Base-by-base conservation (phyloP, 495 filamentous ascomycete species). In the Annulohypoxylon stygium region DNA sequence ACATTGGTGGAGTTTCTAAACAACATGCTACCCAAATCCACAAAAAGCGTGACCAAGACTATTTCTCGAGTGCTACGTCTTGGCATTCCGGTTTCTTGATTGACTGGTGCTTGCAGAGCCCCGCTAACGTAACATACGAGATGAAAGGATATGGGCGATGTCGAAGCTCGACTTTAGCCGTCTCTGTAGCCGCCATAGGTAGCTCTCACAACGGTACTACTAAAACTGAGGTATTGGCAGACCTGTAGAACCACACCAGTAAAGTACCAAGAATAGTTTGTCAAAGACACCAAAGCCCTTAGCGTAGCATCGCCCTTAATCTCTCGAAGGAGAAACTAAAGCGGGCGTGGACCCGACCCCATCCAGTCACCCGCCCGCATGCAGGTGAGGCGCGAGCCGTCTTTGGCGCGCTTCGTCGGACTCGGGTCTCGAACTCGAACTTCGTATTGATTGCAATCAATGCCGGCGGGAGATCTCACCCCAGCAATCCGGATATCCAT, bases 401-500 rank as follows among this genome's bases (percentile, higher is more conserved):
- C 51, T 30, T 67, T 75, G 67, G 72, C 30, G 72, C 72, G 72
- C 72, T 75, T 75, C 25, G 59, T 12, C 67, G 37, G 48, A 33
- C 25, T 23, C 16, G 36, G 63, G 59, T 16, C 67, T 67, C 62
- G 59, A 75, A 75, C 48, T 47, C 43, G 34, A 12, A 12, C 63
- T 74, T 74, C 67, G 67, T 59, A 70, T 70, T 61, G 7, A 57
- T 37, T 57, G 30, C 36, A 45, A 53, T 67, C 33, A 59, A 67
- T 39, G 60, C 60, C 60, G 25, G 37, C 66, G 67, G 72, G 66
- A 59, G 55, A 70, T 64, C 58, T 25, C 54, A 67, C 67, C 67
- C 72, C 62, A 75, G 67, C 60, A 67, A 75, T 70, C 72, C 72
- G 72, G 72, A 61, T 70, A 71, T 70, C 72, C 67, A 75, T 67